Conservation (phyloP, 2,329 filamentous ascomycete species). For the Scopulariopsis brevicaulis region DNA sequence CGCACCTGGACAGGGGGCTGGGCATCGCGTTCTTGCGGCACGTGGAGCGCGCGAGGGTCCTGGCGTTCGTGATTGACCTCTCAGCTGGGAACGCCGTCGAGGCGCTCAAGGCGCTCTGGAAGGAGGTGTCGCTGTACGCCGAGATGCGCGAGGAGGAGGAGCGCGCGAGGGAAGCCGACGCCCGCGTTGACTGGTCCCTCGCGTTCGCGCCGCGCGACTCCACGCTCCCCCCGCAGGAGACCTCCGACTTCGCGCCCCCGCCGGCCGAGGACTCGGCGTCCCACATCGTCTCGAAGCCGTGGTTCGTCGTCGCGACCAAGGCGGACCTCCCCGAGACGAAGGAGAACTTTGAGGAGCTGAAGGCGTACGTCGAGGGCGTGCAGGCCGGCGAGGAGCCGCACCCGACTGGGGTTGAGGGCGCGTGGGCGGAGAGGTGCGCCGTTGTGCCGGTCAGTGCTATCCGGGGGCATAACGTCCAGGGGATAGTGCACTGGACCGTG, state of each 20-base stretch:
- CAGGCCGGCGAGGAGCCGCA: constrained; percentile 52
- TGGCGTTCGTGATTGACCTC: constrained; percentile 90
- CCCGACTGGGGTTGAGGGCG: constrained; percentile 53
- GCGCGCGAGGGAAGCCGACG: constrained; percentile 47
- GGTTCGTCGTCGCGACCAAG: constrained; percentile 94
- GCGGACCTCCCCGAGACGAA: constrained; percentile 73
- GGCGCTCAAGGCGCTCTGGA: constrained; percentile 76
- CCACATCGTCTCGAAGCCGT: constrained; percentile 87
- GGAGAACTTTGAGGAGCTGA: constrained; percentile 61
- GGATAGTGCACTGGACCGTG: constrained; percentile 62
- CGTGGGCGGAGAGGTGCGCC: constrained; percentile 49
- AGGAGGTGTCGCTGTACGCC: constrained; percentile 79
- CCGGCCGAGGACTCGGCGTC: constrained; percentile 28
- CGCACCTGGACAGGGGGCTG: constrained; percentile 82
- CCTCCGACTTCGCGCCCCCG: constrained; percentile 5
- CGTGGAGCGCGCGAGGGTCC: constrained; percentile 83
- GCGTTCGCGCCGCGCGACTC: constrained; percentile 25
- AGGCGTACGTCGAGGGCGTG: constrained; percentile 58
- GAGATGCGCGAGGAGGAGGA: constrained; percentile 67
- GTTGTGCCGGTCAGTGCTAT: constrained; percentile 87
- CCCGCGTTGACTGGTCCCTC: constrained; percentile 45
- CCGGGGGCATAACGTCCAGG: constrained; percentile 68
- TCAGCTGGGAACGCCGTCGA: constrained; percentile 65
- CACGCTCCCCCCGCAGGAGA: background rate
- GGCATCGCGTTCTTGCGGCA: constrained; percentile 88